These are phyloP conservation scores for Bruguiera gymnorhiza DNA, from an alignment of 345 rosid species.

Conservation along the genomic window DNA sequence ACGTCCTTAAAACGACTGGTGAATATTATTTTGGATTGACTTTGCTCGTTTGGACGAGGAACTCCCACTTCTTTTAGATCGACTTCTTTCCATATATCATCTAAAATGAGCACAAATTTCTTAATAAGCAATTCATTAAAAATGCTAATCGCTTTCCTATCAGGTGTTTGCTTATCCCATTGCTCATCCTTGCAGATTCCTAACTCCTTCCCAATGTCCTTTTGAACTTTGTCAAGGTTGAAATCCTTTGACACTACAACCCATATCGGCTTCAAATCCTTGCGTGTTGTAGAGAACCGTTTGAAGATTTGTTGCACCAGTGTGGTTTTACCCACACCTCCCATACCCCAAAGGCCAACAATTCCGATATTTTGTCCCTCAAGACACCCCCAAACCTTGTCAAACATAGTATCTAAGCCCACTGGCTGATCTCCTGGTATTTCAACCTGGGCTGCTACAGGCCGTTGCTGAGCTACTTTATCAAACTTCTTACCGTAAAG, in stretches of 20 bases:
- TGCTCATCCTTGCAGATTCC: too few relatives aligned
- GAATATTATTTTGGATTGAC: too few relatives aligned
- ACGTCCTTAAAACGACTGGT: too few relatives aligned
- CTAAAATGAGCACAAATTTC: conserved; percentile 6
- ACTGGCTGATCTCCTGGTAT: too few relatives aligned
- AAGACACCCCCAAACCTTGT: too few relatives aligned
- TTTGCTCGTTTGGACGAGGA: background rate
- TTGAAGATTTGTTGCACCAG: background rate
- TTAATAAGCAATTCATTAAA: background rate
- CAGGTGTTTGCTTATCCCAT: too few relatives aligned
- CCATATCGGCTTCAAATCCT: background rate
- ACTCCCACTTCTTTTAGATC: background rate
- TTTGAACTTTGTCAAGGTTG: background rate
- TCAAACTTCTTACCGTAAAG: too few relatives aligned
- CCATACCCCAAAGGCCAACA: background rate
- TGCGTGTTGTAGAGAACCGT: background rate
- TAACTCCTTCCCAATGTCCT: background rate
- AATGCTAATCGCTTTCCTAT: too few relatives aligned
- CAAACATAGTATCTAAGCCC: too few relatives aligned
- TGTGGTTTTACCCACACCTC: background rate
- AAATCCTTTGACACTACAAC: background rate
- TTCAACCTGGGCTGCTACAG: too few relatives aligned
- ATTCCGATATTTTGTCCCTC: too few relatives aligned
- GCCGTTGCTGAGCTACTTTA: too few relatives aligned
- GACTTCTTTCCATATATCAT: conserved; percentile 19